Evolutionary conservation across 306 rosid species (phyloP), one percentile per base, ranked within the genome.

Genomic region (Fragaria nilgerrensis): DNA sequence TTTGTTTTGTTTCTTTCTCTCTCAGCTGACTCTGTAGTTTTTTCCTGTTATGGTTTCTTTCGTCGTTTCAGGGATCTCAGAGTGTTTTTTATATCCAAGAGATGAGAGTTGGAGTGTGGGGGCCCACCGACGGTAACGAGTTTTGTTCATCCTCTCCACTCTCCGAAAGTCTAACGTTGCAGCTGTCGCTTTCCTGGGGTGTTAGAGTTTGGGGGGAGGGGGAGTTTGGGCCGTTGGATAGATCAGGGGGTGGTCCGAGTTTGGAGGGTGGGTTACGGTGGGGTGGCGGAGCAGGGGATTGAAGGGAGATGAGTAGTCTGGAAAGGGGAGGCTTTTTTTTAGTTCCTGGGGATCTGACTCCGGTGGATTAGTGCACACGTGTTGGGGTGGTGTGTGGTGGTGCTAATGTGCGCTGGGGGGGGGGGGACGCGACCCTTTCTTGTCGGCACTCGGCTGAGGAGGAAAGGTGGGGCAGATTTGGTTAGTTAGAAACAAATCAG

Each of bases 321-420:
- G 39, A 73, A 55, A 41, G 0, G 45, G 45, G 34, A 16, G 8
- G 9, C 9, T 50, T 55, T 73, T 73, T 22, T 56, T 20, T 39
- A 39, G 10, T 16, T n/a, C 41, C 55, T 2, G 43, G 37, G 37
- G 39, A 23, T 74, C 56, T n/a, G 32, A 41, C 77, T 5, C 37
- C 41, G 23, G 41, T 15, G 43, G 56, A 59, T 62, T 29, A 56
- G 29, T 11, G 77, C 74, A 67, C 73, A 76, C 73, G 53, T 65
- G 73, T 17, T n/a, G 36, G 63, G n/a, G 19, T 45, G 3, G 66
- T 64, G 49, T 64, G 41, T 4, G 20, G 34, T 25, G 20, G 39
- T 58, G 63, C 81, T 77, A 81, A 14, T 19, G 70, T 81, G 75
- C 81, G 78, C 74, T 1, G 58, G 48, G 53, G 36, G 61, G 53